Percentiles rank a stretch among this genome's conserved stretches.
Conservation (phyloP, 495 filamentous ascomycete genomes). For the Hyaloscypha hepaticicola region DNA sequence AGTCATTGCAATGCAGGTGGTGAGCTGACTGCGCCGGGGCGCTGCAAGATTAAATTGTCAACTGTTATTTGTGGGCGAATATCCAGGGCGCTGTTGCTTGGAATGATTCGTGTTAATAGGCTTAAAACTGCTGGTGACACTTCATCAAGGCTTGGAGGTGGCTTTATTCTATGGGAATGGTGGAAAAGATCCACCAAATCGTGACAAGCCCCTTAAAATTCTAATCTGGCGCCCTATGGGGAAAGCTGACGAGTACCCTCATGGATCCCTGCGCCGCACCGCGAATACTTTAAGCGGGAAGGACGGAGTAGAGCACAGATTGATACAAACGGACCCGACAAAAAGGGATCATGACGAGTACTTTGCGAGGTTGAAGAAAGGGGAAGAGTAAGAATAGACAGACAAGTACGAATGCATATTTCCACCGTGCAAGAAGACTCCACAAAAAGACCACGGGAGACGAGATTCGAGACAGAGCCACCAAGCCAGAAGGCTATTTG, state of each 20-base stretch:
- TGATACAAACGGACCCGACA: not conserved
- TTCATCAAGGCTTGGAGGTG: not conserved
- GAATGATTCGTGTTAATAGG: not conserved
- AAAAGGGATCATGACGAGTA: not conserved
- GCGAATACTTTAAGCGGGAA: not conserved
- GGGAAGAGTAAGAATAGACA: not conserved
- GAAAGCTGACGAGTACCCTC: not conserved
- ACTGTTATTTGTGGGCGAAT: not conserved
- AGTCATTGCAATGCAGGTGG: not conserved
- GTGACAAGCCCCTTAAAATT: not conserved
- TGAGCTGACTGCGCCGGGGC: conserved; percentile 13
- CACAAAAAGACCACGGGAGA: not conserved
- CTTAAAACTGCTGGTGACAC: not conserved
- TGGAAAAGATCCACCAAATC: not conserved
- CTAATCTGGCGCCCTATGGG: not conserved
- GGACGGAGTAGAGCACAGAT: not conserved
- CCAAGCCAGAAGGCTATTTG: not conserved
- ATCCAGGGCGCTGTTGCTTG: not conserved
- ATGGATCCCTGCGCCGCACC: not conserved
- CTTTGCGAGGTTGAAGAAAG: not conserved
- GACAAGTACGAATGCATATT: not conserved
- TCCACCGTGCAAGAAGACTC: not conserved
- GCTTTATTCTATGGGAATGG: not conserved
- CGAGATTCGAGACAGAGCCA: conserved; percentile 6
- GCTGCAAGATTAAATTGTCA: not conserved